Base-by-base conservation (phyloP, 805 yeast genomes). In the Wickerhamomyces kurtzmanii region DNA sequence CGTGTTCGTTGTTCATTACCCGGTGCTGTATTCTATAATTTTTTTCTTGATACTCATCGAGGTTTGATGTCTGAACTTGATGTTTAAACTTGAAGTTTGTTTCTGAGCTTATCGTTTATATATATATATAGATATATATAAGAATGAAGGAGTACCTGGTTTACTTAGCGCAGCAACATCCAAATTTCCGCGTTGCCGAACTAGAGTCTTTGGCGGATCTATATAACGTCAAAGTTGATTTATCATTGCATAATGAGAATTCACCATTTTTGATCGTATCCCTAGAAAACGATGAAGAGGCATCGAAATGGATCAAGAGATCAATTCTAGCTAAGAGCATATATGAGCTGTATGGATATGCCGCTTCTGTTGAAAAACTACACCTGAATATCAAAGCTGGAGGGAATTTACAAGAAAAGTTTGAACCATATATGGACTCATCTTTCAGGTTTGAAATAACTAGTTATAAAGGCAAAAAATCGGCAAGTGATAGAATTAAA, bases 341-440 rank as follows among this genome's bases (percentile, higher is more conserved):
- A 18, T 91, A 84, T 48, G 94, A 87, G 42, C 53, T 82, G 4
- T 86, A 91, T 84, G 94, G 94, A 0, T 53, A 62, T 27, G 96
- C 91, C 1, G 33, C 36, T 0, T 57, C 62, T 4, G 47, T 73
- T 29, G 75, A 67, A 0, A 65, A 61, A 20, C 49, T 87, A 21
- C 96, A 86, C 44, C 53, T 49, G 8, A 57, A 50, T 30, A 34
- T 67, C 48, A 16, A 41, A 41, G 18, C 49, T 36, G 34, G 59
- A 43, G 34, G 45, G 1, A 31, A 23, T 35, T 18, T 24, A 32
- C 27, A 27, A 11, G 47, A 39, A 6, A 40, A 39, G 25, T 42
- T 41, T 30, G 25, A 28, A 12, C 22, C 17, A 3, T 73, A 65
- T 47, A 57, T 59, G 25, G 37, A 60, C 3, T 45, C 55, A 22